Evolutionary conservation across 805 yeast species (phyloP).

Genomic region (Starmerella potacharoeniae): DNA sequence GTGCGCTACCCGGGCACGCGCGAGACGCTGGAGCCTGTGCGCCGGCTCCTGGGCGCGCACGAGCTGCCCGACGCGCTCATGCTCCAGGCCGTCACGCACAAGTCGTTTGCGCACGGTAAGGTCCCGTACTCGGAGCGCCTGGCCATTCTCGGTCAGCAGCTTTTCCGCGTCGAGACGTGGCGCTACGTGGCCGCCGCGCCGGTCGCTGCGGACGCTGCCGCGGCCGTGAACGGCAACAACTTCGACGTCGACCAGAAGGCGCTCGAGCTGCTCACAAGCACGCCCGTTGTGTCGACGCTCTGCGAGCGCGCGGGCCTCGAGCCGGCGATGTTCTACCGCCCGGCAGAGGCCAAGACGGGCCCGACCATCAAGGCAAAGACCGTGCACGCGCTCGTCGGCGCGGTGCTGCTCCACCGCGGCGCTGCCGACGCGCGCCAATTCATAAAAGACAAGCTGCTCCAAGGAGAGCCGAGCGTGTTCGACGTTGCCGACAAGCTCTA

Average conservation of each 20-base stretch:
- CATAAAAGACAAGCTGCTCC: conserved; percentile 38
- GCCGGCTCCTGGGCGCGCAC: conserved; percentile 40
- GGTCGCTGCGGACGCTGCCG: not conserved
- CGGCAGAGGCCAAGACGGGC: conserved; percentile 24
- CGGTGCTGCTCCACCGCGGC: conserved; percentile 53
- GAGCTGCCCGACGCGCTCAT: conserved; percentile 48
- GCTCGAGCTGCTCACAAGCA: conserved; percentile 24
- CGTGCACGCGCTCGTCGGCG: conserved; percentile 55
- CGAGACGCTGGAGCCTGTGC: conserved; percentile 40
- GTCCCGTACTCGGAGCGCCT: conserved; percentile 84
- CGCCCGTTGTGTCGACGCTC: conserved; percentile 24
- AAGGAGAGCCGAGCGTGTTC: conserved; percentile 26
- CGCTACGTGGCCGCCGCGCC: conserved; percentile 16
- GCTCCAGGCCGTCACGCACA: conserved; percentile 80
- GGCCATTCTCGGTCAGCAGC: conserved; percentile 44
- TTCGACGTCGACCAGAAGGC: conserved; percentile 25
- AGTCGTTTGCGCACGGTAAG: conserved; percentile 84
- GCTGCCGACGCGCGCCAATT: conserved; percentile 45
- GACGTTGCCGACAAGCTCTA: conserved; percentile 17
- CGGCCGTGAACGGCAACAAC: conserved; percentile 23
- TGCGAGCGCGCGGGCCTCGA: conserved; percentile 25
- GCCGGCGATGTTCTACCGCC: conserved; percentile 26
- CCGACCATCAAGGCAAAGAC: conserved; percentile 41
- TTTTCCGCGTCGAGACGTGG: conserved; percentile 24
- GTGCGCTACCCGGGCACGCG: conserved; percentile 42